These are phyloP conservation scores for Multifurca ochricompacta DNA, from an alignment of 768 basidiomycete species.

Conservation along the genomic window DNA sequence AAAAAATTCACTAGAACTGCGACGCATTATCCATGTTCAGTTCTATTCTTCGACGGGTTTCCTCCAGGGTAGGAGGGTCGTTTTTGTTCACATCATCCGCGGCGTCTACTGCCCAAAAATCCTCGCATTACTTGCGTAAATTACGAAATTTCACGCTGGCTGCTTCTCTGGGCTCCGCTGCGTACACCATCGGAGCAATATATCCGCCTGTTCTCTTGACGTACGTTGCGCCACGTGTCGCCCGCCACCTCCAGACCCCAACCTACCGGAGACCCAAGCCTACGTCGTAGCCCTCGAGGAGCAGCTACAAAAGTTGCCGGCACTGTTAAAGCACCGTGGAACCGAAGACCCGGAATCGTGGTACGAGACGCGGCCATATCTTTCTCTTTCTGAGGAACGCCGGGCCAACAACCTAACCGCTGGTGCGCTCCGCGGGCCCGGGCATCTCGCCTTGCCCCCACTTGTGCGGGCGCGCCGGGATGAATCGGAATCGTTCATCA, in stretches of 20 bases:
- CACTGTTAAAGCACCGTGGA: conserved; percentile 45
- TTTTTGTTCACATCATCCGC: conserved; percentile 3
- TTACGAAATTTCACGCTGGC: conserved; percentile 7
- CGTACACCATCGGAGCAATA: conserved; percentile 51
- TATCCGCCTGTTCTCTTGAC: conserved; percentile 62
- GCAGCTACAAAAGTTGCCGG: conserved; percentile 54
- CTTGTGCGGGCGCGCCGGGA: conserved; percentile 67
- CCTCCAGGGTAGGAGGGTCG: background rate
- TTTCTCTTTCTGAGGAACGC: conserved; percentile 57
- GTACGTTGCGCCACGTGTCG: conserved; percentile 67
- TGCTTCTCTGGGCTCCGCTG: conserved; percentile 17
- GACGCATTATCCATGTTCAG: background rate
- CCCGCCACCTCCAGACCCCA: conserved; percentile 61
- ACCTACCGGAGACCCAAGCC: conserved; percentile 51
- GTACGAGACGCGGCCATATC: conserved; percentile 77
- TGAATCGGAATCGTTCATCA: conserved; percentile 60
- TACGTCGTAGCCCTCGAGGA: conserved; percentile 58
- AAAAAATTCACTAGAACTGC: background rate
- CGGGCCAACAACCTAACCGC: conserved; percentile 79
- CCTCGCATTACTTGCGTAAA: background rate
- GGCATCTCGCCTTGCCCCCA: conserved; percentile 74
- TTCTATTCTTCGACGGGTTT: background rate
- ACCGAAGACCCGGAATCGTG: conserved; percentile 47
- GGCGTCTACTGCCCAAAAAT: background rate
- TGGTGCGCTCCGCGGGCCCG: conserved; percentile 81